These are phyloP conservation scores for Parietaria judaica DNA, from an alignment of 306 rosid genomes.

Conservation along the genomic window DNA sequence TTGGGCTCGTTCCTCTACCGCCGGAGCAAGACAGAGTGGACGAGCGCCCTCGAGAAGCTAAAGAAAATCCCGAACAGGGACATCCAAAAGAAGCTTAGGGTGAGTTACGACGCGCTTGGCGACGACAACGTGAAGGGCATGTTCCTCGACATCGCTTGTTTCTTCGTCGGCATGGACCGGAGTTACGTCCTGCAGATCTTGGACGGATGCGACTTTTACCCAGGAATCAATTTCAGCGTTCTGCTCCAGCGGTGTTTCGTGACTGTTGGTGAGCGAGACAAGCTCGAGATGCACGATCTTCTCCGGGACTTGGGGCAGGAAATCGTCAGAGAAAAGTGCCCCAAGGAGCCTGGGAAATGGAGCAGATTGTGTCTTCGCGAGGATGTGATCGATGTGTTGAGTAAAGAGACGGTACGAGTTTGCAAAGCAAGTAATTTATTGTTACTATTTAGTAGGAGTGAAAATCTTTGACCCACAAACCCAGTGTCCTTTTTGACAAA, in stretches of 20 bases:
- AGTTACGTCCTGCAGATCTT: conserved; percentile 1
- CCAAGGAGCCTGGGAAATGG: neutral
- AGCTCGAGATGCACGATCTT: conserved; percentile 19
- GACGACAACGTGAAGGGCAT: conserved; percentile 10
- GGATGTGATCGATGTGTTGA: conserved; percentile 1
- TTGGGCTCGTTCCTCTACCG: conserved; percentile 6
- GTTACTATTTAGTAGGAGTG: neutral
- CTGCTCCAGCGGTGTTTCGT: conserved; percentile 2
- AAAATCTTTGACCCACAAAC: too few species aligned
- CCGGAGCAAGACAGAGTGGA: neutral
- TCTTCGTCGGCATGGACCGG: conserved; percentile 8
- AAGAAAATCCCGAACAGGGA: neutral
- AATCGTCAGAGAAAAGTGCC: neutral
- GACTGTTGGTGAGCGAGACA: neutral
- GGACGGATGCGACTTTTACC: conserved; percentile 2
- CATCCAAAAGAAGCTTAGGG: conserved; percentile 4
- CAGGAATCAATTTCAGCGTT: neutral
- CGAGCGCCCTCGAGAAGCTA: conserved; percentile 1
- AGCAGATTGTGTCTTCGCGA: conserved; percentile 9
- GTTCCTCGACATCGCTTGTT: conserved; percentile 16
- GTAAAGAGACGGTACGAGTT: conserved; percentile 1
- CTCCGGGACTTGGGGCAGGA: conserved; percentile 9
- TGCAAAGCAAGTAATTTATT: too few species aligned
- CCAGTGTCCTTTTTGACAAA: too few species aligned
- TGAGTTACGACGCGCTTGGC: conserved; percentile 1